Conservation (phyloP, 1,139 yeast species). For the Saccharomyces hybrid region DNA sequence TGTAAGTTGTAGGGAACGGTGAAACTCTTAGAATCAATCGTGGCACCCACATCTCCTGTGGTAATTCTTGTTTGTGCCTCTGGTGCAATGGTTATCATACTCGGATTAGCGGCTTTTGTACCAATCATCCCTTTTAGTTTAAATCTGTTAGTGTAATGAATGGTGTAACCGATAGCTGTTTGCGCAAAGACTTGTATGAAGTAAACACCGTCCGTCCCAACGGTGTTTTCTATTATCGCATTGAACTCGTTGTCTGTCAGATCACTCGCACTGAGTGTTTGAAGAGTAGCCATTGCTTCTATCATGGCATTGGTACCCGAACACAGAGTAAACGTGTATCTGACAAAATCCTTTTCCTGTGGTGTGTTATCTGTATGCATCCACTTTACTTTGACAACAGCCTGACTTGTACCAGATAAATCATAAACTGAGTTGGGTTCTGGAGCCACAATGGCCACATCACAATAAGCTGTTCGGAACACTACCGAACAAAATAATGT, state of each 20-base stretch:
- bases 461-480: constrained; percentile 25
- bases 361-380: constrained; percentile 45
- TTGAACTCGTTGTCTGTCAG: constrained; percentile 31
- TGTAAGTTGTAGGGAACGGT: constrained; percentile 61
- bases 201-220: constrained; percentile 54
- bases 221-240: constrained; percentile 37
- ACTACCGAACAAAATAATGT: not conserved
- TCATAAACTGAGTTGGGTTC: constrained; percentile 39
- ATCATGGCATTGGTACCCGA: constrained; percentile 55
- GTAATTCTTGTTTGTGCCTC: constrained; percentile 36
- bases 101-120: constrained; percentile 34
- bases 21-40: constrained; percentile 33
- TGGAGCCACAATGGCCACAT: constrained; percentile 49
- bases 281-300: constrained; percentile 36
- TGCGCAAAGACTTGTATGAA: constrained; percentile 55
- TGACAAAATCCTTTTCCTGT: constrained; percentile 36
- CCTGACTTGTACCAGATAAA: constrained; percentile 40
- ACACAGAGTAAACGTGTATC: constrained; percentile 53
- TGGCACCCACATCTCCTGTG: constrained; percentile 28
- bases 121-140: constrained; percentile 65
- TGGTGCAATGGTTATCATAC: constrained; percentile 17
- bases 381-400: constrained; percentile 49
- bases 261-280: constrained; percentile 25
- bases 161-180: constrained; percentile 44
- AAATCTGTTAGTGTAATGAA: constrained; percentile 67